Evolutionary conservation across 345 rosid genomes (phyloP).

Genomic region (Eucalyptus polyanthemos): DNA sequence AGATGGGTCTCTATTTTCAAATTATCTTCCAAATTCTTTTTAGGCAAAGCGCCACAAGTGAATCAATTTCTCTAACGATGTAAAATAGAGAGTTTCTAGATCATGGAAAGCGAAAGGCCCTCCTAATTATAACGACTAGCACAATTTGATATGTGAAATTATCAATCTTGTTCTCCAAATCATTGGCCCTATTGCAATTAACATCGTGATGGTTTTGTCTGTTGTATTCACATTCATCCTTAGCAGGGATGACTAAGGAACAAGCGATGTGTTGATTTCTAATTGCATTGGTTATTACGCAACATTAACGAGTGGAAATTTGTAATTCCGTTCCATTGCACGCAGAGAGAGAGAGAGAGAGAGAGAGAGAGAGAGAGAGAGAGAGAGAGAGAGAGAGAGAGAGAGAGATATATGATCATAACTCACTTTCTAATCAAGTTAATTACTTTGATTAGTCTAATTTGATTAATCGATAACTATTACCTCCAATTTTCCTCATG

Average conservation of each 20-base stretch:
- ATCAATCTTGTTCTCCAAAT: not conserved
- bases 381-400: too few species aligned
- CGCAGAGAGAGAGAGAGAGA: rapidly evolving
- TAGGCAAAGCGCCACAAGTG: too few species aligned
- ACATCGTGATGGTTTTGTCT: not conserved
- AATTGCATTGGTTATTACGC: rapidly evolving
- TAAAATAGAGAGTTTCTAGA: not conserved
- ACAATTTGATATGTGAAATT: not conserved
- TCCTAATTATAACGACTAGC: not conserved
- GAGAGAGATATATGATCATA: rapidly evolving
- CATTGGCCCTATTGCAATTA: not conserved
- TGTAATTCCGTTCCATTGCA: not conserved
- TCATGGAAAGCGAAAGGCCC: not conserved
- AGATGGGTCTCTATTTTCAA: not conserved
- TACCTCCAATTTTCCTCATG: not conserved
- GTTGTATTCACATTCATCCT: not conserved
- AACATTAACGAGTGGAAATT: not conserved
- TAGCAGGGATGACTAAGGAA: not conserved
- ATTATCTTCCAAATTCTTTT: too few species aligned
- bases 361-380: too few species aligned
- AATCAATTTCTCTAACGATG: not conserved
- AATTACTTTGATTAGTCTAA: not conserved
- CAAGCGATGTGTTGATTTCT: not conserved
- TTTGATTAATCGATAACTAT: not conserved
- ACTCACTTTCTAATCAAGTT: not conserved